phyloP scores from a whole-genome alignment of 768 basidiomycete genomes.

The Boletus tylopilopsis region DNA sequence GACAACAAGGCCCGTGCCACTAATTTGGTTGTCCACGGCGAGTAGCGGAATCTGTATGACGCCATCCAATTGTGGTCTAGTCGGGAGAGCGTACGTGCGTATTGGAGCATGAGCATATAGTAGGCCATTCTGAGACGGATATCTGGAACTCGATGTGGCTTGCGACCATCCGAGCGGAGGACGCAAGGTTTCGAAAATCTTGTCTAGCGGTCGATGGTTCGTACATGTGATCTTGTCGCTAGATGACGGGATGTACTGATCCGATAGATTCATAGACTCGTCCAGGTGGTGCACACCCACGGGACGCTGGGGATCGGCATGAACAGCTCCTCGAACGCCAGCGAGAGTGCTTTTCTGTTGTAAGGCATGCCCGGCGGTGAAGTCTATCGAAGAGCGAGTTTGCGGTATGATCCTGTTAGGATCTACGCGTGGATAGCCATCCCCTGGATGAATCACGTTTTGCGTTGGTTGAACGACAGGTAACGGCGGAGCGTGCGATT shows the following conservation, averaged over 20 bases:
- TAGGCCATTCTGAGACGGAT: conserved; percentile 1
- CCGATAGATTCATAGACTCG: conserved; percentile 4
- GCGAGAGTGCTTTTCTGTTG: neutral
- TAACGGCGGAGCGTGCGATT: neutral
- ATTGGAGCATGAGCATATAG: conserved; percentile 1
- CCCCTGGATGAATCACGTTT: neutral
- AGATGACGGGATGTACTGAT: conserved; percentile 27
- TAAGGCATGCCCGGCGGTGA: neutral
- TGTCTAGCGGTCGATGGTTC: conserved; percentile 26
- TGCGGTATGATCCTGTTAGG: neutral
- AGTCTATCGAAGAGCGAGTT: too few species aligned
- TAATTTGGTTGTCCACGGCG: conserved; percentile 20
- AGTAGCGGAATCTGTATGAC: conserved; percentile 21
- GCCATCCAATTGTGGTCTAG: conserved; percentile 19
- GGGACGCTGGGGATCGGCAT: neutral
- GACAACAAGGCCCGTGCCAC: conserved; percentile 17
- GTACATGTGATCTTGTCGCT: conserved; percentile 27
- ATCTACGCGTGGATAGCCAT: neutral
- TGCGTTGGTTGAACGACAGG: neutral
- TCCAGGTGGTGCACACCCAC: neutral
- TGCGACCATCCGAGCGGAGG: neutral
- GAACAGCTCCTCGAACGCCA: neutral
- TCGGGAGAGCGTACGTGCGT: conserved; percentile 18
- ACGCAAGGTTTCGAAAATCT: conserved; percentile 18
- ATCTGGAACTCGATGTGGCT: neutral